Conservation (phyloP, 2,329 filamentous ascomycete species). For the Arthrobotrys sinensis region DNA sequence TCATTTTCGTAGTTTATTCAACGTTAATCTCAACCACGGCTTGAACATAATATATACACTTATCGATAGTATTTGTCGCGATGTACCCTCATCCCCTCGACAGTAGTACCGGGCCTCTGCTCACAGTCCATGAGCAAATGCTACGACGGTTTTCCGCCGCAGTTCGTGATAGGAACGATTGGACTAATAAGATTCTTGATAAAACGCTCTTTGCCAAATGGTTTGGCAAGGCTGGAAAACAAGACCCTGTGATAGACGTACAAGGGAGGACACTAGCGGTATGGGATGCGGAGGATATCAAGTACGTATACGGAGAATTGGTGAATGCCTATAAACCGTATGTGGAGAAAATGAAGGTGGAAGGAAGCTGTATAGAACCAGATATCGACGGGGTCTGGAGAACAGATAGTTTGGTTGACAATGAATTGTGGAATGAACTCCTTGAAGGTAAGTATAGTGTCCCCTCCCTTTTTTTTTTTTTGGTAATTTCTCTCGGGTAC, state of each 20-base stretch:
- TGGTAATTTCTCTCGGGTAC: background rate
- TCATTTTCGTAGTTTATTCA: too few relatives aligned
- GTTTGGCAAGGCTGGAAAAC: background rate
- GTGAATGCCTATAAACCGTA: slow-evolving; percentile 34
- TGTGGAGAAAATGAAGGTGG: slow-evolving; percentile 22
- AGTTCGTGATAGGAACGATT: slow-evolving; percentile 8
- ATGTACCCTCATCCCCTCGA: slow-evolving; percentile 28
- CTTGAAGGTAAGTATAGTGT: slow-evolving; percentile 37
- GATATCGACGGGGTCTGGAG: slow-evolving; percentile 56
- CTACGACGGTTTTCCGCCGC: slow-evolving; percentile 13
- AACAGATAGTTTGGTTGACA: slow-evolving; percentile 33
- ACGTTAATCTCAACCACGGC: too few relatives aligned
- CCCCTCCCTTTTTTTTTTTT: too few relatives aligned
- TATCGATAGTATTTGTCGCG: background rate
- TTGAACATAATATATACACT: background rate
- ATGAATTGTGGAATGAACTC: slow-evolving; percentile 19
- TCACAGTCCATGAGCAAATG: slow-evolving; percentile 1
- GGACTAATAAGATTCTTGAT: background rate
- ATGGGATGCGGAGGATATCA: slow-evolving; percentile 38
- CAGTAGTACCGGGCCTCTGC: background rate
- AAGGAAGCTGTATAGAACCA: slow-evolving; percentile 31
- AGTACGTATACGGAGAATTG: slow-evolving; percentile 43
- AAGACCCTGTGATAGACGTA: too few relatives aligned
- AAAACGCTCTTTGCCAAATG: background rate
- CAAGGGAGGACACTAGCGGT: too few relatives aligned